Conservation (phyloP, 1,284 basidiomycete species). For the Meira nashicola region DNA sequence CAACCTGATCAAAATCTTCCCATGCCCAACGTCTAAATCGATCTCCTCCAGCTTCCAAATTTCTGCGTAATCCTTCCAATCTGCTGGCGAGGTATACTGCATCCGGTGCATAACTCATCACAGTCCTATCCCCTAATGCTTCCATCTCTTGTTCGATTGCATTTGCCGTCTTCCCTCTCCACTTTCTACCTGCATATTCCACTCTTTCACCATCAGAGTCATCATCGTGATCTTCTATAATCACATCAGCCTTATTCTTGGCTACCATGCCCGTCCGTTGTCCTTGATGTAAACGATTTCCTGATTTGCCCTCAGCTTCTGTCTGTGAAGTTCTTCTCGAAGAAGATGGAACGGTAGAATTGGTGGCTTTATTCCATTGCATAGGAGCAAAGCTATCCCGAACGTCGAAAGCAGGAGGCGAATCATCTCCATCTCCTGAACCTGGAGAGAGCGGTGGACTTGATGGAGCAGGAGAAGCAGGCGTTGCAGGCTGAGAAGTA, state of each 20-base stretch:
- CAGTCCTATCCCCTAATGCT: constrained; percentile 30
- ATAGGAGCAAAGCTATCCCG: constrained; percentile 40
- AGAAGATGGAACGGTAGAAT: neutral
- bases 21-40: constrained; percentile 5
- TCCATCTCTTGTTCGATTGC: constrained; percentile 47
- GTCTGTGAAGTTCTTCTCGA: neutral
- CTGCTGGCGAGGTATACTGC: constrained; percentile 40
- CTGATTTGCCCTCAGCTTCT: neutral
- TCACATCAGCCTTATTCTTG: neutral
- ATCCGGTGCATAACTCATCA: constrained; percentile 46
- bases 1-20: constrained; percentile 20
- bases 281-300: neutral
- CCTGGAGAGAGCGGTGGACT: constrained; percentile 15
- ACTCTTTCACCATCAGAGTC: constrained; percentile 26
- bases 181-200: constrained; percentile 28
- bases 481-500: constrained; percentile 19
- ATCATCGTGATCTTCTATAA: constrained; percentile 5
- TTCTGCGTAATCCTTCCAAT: constrained; percentile 36
- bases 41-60: constrained; percentile 37
- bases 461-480: constrained; percentile 8
- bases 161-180: constrained; percentile 47
- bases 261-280: neutral
- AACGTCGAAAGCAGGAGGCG: constrained; percentile 30
- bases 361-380: constrained; percentile 7
- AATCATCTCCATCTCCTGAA: constrained; percentile 17